A percentile compares a stretch with the other conserved stretches of the same genome.
phyloP scores from a whole-genome alignment of 2,329 filamentous ascomycete species.

The Nemania diffusa region DNA sequence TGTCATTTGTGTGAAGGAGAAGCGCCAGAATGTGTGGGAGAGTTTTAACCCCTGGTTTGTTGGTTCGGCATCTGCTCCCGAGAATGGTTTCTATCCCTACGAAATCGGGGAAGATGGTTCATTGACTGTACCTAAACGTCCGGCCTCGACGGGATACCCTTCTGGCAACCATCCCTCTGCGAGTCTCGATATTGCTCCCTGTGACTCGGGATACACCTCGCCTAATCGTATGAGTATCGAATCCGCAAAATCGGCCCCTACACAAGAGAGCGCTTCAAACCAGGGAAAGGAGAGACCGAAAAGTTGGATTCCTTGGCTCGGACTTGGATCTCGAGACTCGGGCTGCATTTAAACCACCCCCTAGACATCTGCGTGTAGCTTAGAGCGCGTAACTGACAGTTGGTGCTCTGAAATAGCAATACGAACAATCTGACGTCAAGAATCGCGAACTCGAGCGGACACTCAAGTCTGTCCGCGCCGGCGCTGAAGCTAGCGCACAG shows the following conservation, averaged over 20 bases:
- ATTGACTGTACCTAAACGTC: slow-evolving; percentile 30
- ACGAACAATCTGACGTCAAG: slow-evolving; percentile 67
- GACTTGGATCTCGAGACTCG: slow-evolving; percentile 3
- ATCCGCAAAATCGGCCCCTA: slow-evolving; percentile 9
- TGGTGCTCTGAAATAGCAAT: slow-evolving; percentile 58
- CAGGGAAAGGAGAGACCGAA: slow-evolving; percentile 27
- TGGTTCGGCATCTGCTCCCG: slow-evolving; percentile 11
- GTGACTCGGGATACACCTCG: slow-evolving; percentile 23
- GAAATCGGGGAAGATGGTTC: slow-evolving; percentile 32
- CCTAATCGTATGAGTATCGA: slow-evolving; percentile 10
- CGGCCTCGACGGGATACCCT: slow-evolving; percentile 22
- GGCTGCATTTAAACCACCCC: slow-evolving; percentile 14
- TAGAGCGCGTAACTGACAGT: slow-evolving; percentile 38
- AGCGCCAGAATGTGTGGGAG: slow-evolving; percentile 43
- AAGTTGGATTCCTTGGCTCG: slow-evolving; percentile 33
- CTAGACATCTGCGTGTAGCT: not conserved
- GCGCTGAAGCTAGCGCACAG: slow-evolving; percentile 60
- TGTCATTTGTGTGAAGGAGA: slow-evolving; percentile 39
- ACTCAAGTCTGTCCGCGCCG: slow-evolving; percentile 63
- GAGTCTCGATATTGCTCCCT: slow-evolving; percentile 1
- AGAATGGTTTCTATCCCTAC: slow-evolving; percentile 39
- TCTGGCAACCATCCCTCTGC: slow-evolving; percentile 11
- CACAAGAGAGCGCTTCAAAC: not conserved
- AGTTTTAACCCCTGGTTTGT: slow-evolving; percentile 32
- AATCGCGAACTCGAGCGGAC: slow-evolving; percentile 66